Conservation (phyloP, 805 yeast genomes). For the Sungouiozyma ichnusensis region DNA sequence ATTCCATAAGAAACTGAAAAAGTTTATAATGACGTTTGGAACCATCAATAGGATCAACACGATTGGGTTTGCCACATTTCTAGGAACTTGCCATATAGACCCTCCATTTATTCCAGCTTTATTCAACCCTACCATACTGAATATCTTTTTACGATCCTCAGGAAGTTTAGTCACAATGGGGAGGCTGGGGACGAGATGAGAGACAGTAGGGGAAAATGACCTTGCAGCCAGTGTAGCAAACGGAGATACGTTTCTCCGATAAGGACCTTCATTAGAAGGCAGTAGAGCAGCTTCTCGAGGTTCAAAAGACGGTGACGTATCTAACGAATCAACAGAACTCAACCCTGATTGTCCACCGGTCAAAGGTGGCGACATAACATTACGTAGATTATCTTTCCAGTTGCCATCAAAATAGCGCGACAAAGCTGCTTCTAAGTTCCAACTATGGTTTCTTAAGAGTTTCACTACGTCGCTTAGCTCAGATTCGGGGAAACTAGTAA, state of each 20-base stretch:
- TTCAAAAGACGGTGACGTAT: not conserved
- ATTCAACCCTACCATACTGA: slow-evolving; percentile 18
- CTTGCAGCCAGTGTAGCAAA: no score
- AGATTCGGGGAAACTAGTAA: slow-evolving; percentile 39
- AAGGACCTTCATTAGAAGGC: not conserved
- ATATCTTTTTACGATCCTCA: slow-evolving; percentile 17
- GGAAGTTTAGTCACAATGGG: slow-evolving; percentile 29
- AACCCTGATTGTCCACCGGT: slow-evolving; percentile 9
- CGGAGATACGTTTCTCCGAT: not conserved
- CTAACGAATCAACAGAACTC: slow-evolving; percentile 1
- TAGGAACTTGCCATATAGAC: not conserved
- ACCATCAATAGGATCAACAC: slow-evolving; percentile 43
- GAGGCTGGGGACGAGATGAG: slow-evolving; percentile 9
- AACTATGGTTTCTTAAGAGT: slow-evolving; percentile 41
- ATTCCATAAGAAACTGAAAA: slow-evolving; percentile 11
- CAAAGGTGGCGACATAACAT: slow-evolving; percentile 4
- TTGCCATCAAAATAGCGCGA: slow-evolving; percentile 52
- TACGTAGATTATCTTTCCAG: slow-evolving; percentile 24
- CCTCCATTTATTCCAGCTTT: slow-evolving; percentile 4
- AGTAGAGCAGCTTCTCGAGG: not conserved
- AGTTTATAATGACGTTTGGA: slow-evolving; percentile 36
- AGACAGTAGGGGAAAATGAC: slow-evolving; percentile 11
- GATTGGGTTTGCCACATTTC: slow-evolving; percentile 26
- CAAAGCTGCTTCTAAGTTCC: slow-evolving; percentile 53
- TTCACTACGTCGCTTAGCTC: slow-evolving; percentile 38